These are phyloP conservation scores for Bryoerythrophyllum caledonicum DNA, from an alignment of 225 moss, liverwort and hornwort genomes.

Conservation along the genomic window DNA sequence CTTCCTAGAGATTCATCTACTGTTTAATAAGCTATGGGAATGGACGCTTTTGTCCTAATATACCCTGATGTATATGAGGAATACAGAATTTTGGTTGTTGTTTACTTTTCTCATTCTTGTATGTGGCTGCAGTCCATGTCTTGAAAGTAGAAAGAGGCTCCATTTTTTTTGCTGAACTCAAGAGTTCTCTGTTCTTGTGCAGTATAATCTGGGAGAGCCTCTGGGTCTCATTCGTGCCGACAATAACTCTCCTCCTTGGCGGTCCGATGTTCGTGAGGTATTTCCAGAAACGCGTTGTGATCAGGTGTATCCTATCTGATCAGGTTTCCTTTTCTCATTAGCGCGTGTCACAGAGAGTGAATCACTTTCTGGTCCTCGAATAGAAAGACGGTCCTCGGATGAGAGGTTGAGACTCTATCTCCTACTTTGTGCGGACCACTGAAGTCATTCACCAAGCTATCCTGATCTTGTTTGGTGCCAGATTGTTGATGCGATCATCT, in stretches of 20 bases:
- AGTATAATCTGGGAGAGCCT: slow-evolving; percentile 83
- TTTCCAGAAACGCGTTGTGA: slow-evolving; percentile 10
- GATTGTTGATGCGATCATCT: slow-evolving; percentile 94
- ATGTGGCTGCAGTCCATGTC: not conserved
- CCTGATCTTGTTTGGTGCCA: slow-evolving; percentile 27
- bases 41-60: not conserved
- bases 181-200: slow-evolving; percentile 28
- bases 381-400: too few relatives aligned
- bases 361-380: too few relatives aligned
- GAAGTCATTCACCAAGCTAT: too few relatives aligned
- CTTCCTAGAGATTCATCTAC: too few relatives aligned
- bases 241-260: slow-evolving; percentile 97
- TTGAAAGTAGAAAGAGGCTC: not conserved
- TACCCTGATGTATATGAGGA: not conserved
- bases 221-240: slow-evolving; percentile 91
- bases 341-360: too few relatives aligned
- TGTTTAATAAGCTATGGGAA: too few relatives aligned
- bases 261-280: slow-evolving; percentile 76
- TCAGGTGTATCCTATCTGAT: not conserved
- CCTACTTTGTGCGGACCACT: too few relatives aligned
- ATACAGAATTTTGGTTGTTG: not conserved
- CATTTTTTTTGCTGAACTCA: slow-evolving; percentile 9
- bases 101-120: not conserved
- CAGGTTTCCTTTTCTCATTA: too few relatives aligned
- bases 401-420: too few relatives aligned